Base-by-base conservation (phyloP, 306 rosid species). In the Crataegus laevigata region DNA sequence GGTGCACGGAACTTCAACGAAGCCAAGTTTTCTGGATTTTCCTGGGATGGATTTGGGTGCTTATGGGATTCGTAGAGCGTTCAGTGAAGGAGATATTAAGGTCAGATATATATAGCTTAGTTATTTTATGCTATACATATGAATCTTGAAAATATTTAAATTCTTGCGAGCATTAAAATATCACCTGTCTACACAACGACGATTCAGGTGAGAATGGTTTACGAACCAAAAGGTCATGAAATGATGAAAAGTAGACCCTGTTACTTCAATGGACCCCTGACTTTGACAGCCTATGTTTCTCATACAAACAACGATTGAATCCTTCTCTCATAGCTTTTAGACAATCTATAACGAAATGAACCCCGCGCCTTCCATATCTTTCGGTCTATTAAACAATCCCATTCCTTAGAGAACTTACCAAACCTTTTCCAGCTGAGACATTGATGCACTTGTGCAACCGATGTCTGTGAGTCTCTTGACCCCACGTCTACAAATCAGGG, bases 71-170 rank as follows among this genome's bases (percentile, higher is more conserved):
- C 89, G 99, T 11, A 86, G 96, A 78, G 87, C 99, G 26, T 88
- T 30, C 79, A 96, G 99, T 25, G 99, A 96, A 71, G 98, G 98
- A 77, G 99, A 96, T 82, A 96, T 96, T 52, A 88, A 92, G 99
- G 99, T 92, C 65, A 85, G 86, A 68, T 36, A 75, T 84, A 38
- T 66, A 70, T 32, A 14, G 51, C 67, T 72, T 42, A 30, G 13
- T 51, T 72, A 72, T 18, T 62, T 32, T 22, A 67, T 74, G 72
- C 32, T 71, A 7, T 68, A 40, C 25, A 50, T 81, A 17, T 70
- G 68, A 47, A 11, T 19, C 12, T 69, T 66, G 7, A 28, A 68
- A 57, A 29, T 42, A 55, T 26, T 26, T 42, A 55, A 42, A 9
- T 77, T 29, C 57, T 8, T n/a, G 29, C 65, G 68, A 25, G 36